Evolutionary conservation across 2,329 filamentous ascomycete genomes (phyloP).

Genomic region (Nigrograna mackinnonii): DNA sequence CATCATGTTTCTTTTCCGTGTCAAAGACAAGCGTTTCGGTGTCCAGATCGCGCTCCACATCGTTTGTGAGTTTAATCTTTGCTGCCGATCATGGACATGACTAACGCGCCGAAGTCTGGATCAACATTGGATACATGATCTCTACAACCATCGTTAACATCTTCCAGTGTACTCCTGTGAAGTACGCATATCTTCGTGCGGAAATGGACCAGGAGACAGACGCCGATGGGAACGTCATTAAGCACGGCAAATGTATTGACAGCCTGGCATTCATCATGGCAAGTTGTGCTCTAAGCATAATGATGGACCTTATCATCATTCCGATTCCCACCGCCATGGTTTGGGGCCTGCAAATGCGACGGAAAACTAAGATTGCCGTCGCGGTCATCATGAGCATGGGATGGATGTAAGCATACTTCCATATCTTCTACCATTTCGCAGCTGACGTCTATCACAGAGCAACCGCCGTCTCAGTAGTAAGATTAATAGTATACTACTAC

Average conservation of each 20-base stretch:
- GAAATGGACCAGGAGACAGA: slow-evolving; percentile 31
- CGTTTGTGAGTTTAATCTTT: slow-evolving; percentile 22
- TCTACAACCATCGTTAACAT: slow-evolving; percentile 38
- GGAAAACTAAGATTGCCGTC: slow-evolving; percentile 37
- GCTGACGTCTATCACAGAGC: slow-evolving; percentile 20
- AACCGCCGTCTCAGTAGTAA: slow-evolving; percentile 37
- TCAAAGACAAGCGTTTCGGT: slow-evolving; percentile 33
- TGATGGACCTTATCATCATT: slow-evolving; percentile 45
- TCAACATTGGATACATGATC: slow-evolving; percentile 38
- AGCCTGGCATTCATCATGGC: slow-evolving; percentile 35
- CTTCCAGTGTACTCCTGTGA: slow-evolving; percentile 38
- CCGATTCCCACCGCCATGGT: slow-evolving; percentile 47
- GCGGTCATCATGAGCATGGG: slow-evolving; percentile 38
- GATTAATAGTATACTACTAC: slow-evolving; percentile 45
- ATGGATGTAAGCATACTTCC: slow-evolving; percentile 29
- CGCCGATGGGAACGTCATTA: slow-evolving; percentile 25
- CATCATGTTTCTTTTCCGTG: slow-evolving; percentile 41
- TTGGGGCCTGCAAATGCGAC: slow-evolving; percentile 47
- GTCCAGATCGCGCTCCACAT: slow-evolving; percentile 34
- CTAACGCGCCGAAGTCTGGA: slow-evolving; percentile 25
- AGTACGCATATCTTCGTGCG: slow-evolving; percentile 30
- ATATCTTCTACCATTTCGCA: not conserved
- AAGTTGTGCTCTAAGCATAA: slow-evolving; percentile 37
- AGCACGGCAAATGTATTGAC: slow-evolving; percentile 37
- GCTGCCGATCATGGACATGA: too few species aligned